Conservation (phyloP, 2,329 filamentous ascomycete species). For the Esteya vermicola region DNA sequence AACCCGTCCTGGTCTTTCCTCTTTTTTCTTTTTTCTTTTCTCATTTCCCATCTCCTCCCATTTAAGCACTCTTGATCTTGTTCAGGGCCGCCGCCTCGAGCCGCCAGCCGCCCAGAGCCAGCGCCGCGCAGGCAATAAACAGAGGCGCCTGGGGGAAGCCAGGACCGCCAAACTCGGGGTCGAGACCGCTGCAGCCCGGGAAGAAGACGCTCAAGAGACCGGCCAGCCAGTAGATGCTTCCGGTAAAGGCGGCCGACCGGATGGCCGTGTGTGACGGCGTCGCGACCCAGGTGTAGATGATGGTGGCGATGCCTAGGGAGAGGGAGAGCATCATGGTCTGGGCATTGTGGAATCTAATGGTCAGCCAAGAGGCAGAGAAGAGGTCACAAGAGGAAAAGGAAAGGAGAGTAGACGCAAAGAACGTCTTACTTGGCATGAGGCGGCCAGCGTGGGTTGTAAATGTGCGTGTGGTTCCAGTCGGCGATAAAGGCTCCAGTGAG, state of each 20-base stretch:
- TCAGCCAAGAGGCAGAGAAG: too few relatives aligned
- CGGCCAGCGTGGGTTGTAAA: constrained; percentile 29
- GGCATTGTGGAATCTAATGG: constrained; percentile 26
- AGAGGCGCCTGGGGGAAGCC: constrained; percentile 24
- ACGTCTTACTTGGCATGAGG: constrained; percentile 26
- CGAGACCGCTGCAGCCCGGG: constrained; percentile 15
- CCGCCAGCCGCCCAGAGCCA: constrained; percentile 1
- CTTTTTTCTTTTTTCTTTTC: too few relatives aligned
- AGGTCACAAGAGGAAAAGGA: too few relatives aligned
- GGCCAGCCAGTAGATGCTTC: constrained; percentile 26
- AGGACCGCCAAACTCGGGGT: constrained; percentile 4
- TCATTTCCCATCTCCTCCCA: too few relatives aligned
- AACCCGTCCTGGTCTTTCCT: too few relatives aligned
- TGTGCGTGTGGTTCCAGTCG: constrained; percentile 26
- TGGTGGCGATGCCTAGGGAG: constrained; percentile 21
- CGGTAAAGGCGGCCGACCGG: constrained; percentile 19
- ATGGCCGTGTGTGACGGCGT: constrained; percentile 12
- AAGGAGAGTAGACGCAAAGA: neutral
- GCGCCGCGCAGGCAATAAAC: constrained; percentile 16
- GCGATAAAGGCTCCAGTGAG: constrained; percentile 23
- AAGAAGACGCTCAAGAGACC: constrained; percentile 22
- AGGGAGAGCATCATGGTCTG: constrained; percentile 27
- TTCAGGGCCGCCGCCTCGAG: too few relatives aligned
- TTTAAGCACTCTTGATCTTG: too few relatives aligned
- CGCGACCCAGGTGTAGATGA: constrained; percentile 23